Evolutionary conservation across 257 asterid genomes (phyloP).

Genomic region (Solanum ossicruentum): DNA sequence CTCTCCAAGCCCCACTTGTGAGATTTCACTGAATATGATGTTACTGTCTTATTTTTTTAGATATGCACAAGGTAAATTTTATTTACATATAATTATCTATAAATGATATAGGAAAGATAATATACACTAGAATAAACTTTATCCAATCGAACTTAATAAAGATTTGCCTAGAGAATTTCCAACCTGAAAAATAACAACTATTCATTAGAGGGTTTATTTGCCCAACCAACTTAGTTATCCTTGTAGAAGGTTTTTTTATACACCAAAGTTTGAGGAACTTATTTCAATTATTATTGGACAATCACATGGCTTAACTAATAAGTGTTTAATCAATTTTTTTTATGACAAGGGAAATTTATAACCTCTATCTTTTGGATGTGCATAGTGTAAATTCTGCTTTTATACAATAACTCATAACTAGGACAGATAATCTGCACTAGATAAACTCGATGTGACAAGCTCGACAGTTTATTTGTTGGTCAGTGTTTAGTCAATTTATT

Average conservation of each 20-base stretch:
- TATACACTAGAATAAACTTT: too few relatives aligned
- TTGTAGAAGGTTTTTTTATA: not conserved
- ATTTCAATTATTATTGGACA: not conserved
- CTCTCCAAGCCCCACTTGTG: too few relatives aligned
- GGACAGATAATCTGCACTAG: too few relatives aligned
- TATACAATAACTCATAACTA: too few relatives aligned
- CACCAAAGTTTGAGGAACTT: not conserved
- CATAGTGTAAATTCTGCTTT: too few relatives aligned
- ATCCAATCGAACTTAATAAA: too few relatives aligned
- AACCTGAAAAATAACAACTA: too few relatives aligned
- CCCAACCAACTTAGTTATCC: not conserved
- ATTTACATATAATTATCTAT: not conserved
- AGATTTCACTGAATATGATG: too few relatives aligned
- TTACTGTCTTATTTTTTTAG: not conserved
- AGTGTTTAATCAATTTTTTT: not conserved
- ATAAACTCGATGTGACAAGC: rapidly evolving
- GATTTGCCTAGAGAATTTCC: too few relatives aligned
- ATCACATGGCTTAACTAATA: not conserved
- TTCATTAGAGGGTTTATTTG: not conserved
- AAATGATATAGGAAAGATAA: not conserved
- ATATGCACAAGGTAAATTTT: not conserved
- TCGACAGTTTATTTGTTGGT: too few relatives aligned
- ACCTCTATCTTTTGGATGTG: rapidly evolving
- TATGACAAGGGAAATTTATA: too few relatives aligned
- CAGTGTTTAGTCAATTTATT: not conserved